Base-by-base conservation (phyloP, 169 alveolate species). In the Cryptosporidium meleagridis region DNA sequence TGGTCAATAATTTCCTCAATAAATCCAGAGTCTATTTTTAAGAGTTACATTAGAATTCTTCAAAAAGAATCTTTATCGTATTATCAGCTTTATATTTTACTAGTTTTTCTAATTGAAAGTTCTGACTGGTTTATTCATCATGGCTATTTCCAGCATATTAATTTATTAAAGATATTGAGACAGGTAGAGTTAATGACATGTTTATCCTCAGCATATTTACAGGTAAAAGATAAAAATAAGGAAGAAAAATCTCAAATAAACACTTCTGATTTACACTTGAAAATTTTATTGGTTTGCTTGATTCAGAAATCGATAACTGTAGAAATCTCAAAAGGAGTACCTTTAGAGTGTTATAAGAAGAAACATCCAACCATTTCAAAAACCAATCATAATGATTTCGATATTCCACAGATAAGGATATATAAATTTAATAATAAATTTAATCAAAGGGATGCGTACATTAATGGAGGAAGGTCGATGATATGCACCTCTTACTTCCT, bases 391-490 rank as follows among this genome's bases (percentile, higher is more conserved):
- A 18, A 35, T 37, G 68, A 53, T 55, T 16, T 33, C 44, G 70
- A 55, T 5, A 29, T 33, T 33, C 12, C 55, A 14, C 52, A 53
- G 53, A 33, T 73, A 10, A 73, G 39, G 35, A 73, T 73, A 7
- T 26, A 55, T 1, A 73, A 35, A 18, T 73, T 31, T 58, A 33
- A 53, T n/a, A 73, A 52, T 58, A 73, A 73, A 58, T 55, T 61
- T 59, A 73, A 6, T 53, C 86, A 55, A 37, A 80, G 67, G n/a
- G 75, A 62, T 62, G 69, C 80, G 26, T 80, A 65, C 41, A 37
- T 65, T 9, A 80, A 80, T 48, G 73, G 89, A 18, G 89, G 80
- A 61, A 62, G 53, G 70, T 80, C 80, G 26, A 80, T 59, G 65
- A 31, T 80, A 26, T 62, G 62, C 45, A n/a, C 68, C 23, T 18